These are phyloP conservation scores for Fusarium domesticum DNA, from an alignment of 2,329 filamentous ascomycete species.

Conservation along the genomic window DNA sequence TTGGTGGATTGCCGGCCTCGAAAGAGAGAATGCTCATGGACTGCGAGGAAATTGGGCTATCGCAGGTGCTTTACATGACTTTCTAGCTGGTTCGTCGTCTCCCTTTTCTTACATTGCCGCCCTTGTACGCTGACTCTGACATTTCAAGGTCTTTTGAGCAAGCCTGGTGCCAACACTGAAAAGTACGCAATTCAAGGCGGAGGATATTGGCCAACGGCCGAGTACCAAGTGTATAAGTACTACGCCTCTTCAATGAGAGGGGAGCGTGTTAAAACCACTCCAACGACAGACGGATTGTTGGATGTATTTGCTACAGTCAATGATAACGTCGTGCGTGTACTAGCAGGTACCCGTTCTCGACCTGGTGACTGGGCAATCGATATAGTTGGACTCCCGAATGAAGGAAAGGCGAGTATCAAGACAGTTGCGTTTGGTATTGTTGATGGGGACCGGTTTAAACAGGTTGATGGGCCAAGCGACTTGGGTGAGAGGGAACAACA, in stretches of 20 bases:
- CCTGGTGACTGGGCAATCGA: too few species aligned
- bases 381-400: too few species aligned
- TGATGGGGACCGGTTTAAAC: too few species aligned
- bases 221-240: not conserved
- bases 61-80: constrained; percentile 1
- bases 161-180: not conserved
- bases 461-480: too few species aligned
- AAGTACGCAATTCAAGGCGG: not conserved
- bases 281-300: not conserved
- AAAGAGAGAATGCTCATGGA: constrained; percentile 41
- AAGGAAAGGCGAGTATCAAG: too few species aligned
- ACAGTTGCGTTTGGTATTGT: too few species aligned
- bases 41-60: constrained; percentile 46
- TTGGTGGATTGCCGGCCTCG: constrained; percentile 47
- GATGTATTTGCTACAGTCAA: constrained; percentile 13
- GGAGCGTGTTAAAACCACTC: constrained; percentile 1
- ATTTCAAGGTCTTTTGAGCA: not conserved
- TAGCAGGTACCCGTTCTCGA: too few species aligned
- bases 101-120: too few species aligned
- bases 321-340: too few species aligned
- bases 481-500: too few species aligned
- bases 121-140: too few species aligned
- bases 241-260: constrained; percentile 8
- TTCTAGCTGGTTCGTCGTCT: too few species aligned
- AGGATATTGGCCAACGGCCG: not conserved